Conservation (phyloP, 179 eudicot species). For the Corrigiola litoralis region DNA sequence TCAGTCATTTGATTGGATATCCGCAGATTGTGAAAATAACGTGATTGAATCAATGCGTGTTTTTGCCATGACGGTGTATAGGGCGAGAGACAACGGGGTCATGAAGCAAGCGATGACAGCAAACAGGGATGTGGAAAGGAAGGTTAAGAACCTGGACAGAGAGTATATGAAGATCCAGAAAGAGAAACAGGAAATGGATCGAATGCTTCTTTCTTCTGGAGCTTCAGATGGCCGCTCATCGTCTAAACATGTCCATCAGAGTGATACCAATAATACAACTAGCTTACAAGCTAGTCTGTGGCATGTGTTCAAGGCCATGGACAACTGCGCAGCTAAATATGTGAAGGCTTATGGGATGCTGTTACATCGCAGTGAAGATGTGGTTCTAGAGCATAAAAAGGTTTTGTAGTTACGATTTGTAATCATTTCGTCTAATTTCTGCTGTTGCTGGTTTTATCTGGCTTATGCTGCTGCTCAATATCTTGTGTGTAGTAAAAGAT, state of each 20-base stretch:
- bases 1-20: slow-evolving; percentile 67
- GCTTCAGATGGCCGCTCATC: slow-evolving; percentile 36
- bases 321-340: slow-evolving; percentile 55
- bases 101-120: slow-evolving; percentile 58
- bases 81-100: slow-evolving; percentile 71
- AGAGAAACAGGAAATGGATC: slow-evolving; percentile 67
- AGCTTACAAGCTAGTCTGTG: slow-evolving; percentile 60
- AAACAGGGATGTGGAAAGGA: slow-evolving; percentile 59
- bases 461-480: not conserved
- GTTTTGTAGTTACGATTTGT: slow-evolving; percentile 30
- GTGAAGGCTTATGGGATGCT: slow-evolving; percentile 75
- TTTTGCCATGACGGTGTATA: slow-evolving; percentile 54
- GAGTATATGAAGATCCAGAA: slow-evolving; percentile 75
- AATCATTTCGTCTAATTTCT: not conserved
- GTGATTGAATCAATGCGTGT: slow-evolving; percentile 76
- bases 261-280: slow-evolving; percentile 63
- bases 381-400: slow-evolving; percentile 31
- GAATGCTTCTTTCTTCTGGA: slow-evolving; percentile 36
- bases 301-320: slow-evolving; percentile 76
- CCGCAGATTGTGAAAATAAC: slow-evolving; percentile 83
- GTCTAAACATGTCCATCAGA: slow-evolving; percentile 66
- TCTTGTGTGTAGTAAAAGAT: no score
- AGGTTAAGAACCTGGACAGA: slow-evolving; percentile 62
- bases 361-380: slow-evolving; percentile 66
- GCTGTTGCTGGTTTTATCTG: not conserved